These are phyloP conservation scores for Cladorrhinum sp. DNA, from an alignment of 2,329 filamentous ascomycete genomes.

Conservation along the genomic window DNA sequence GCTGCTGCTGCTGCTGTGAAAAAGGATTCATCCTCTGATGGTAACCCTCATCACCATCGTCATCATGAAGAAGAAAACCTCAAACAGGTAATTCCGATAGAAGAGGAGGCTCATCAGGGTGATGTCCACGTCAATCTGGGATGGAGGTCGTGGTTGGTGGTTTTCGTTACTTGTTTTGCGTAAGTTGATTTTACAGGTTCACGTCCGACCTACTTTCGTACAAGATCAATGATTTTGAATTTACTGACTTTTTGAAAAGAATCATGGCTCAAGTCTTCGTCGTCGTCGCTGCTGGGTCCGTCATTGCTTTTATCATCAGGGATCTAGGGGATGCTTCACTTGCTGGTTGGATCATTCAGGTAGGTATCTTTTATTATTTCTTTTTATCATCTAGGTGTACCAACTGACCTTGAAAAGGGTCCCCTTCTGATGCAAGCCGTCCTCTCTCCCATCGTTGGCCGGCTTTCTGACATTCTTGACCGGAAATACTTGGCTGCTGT, in stretches of 20 bases:
- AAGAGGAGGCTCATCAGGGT: slow-evolving; percentile 32
- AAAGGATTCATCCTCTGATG: not conserved
- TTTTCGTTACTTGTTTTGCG: slow-evolving; percentile 49
- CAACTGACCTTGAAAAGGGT: slow-evolving; percentile 36
- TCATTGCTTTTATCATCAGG: slow-evolving; percentile 54
- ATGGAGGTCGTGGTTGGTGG: slow-evolving; percentile 52
- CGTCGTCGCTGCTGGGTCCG: slow-evolving; percentile 52
- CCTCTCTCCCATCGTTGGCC: slow-evolving; percentile 53
- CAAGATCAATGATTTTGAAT: too few relatives aligned
- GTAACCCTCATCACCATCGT: not conserved
- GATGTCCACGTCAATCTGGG: slow-evolving; percentile 46
- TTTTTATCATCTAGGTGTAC: not conserved
- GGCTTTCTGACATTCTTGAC: slow-evolving; percentile 55
- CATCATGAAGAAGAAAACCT: too few relatives aligned
- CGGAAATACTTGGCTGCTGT: slow-evolving; percentile 51
- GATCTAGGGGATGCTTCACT: slow-evolving; percentile 50
- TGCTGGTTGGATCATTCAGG: slow-evolving; percentile 56
- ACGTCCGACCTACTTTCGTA: too few relatives aligned
- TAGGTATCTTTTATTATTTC: slow-evolving; percentile 20
- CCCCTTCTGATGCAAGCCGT: slow-evolving; percentile 57
- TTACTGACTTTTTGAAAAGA: slow-evolving; percentile 25
- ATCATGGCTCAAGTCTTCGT: slow-evolving; percentile 55
- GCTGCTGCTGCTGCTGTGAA: not conserved
- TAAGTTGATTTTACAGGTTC: slow-evolving; percentile 31
- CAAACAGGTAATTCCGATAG: slow-evolving; percentile 21